Base-by-base conservation (phyloP, 2,329 filamentous ascomycete genomes). In the Calonectria crousiana region DNA sequence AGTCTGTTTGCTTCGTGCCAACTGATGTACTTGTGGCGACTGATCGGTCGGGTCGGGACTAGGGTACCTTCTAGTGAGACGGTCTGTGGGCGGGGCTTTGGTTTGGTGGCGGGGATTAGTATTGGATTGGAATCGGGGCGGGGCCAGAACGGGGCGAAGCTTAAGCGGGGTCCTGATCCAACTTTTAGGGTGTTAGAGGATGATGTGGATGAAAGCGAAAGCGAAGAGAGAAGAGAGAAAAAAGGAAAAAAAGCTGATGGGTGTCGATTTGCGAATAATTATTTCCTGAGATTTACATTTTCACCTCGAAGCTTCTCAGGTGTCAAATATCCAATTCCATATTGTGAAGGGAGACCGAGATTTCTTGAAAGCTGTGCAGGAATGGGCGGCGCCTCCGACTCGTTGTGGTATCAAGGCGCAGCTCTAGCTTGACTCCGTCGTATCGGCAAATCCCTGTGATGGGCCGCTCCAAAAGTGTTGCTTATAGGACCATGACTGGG, bases 71-170 rank as follows among this genome's bases (percentile, higher is more conserved):
- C 23, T 16, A 20, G 34, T 28, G 56, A 34, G 56, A 41, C 36
- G 56, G 56, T 60, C 56, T n/a, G 53, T 60, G 56, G 13, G 34
- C 34, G 56, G 36, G 32, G 23, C 16, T 41, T 67, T 67, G 23
- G 49, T 52, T 67, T 56, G n/a, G 65, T 53, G 49, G 49, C 49
- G 34, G 49, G 49, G 56, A 62, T 66, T 66, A 66, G 41, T 67
- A 36, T 38, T 44, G 32, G 41, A 16, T 26, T 23, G 49, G 38
- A 26, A 67, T 41, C 36, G 65, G n/a, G 34, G 23, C 38, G 65
- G 64, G 56, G 56, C 36, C 8, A 41, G 9, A 28, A 62, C 18
- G 56, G 56, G 56, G 56, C 56, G 56, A 62, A 62, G 56, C 56
- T 62, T 62, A 23, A 41, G 26, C 56, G 41, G 26, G 56, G 56